These are phyloP conservation scores for Madurella fahalii DNA, from an alignment of 2,329 filamentous ascomycete species.

Conservation along the genomic window DNA sequence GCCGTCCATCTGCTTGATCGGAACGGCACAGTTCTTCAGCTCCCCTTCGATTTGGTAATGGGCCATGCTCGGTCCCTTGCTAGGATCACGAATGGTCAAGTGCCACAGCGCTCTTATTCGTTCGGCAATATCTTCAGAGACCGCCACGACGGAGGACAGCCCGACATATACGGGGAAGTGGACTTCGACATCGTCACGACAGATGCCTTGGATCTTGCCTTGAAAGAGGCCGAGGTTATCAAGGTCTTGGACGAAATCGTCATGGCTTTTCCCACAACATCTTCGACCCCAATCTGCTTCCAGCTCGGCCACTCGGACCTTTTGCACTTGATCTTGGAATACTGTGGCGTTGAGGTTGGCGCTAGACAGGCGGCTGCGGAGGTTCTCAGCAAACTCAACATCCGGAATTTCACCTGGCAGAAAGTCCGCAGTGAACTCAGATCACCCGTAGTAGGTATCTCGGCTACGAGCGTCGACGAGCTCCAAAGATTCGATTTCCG, in stretches of 20 bases:
- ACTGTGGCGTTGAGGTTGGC: constrained; percentile 70
- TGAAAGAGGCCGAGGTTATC: constrained; percentile 90
- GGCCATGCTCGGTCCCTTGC: constrained; percentile 83
- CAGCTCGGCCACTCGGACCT: constrained; percentile 86
- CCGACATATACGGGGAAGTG: constrained; percentile 78
- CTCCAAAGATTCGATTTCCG: constrained; percentile 88
- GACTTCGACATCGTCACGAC: constrained; percentile 95
- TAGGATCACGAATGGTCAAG: constrained; percentile 56
- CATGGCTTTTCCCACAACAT: constrained; percentile 70
- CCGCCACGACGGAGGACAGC: constrained; percentile 72
- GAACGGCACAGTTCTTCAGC: constrained; percentile 80
- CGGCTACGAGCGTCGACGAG: constrained; percentile 86
- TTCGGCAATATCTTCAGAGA: constrained; percentile 89
- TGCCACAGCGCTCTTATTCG: constrained; percentile 72
- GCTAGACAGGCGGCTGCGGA: constrained; percentile 74
- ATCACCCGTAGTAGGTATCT: constrained; percentile 74
- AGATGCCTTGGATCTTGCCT: constrained; percentile 72
- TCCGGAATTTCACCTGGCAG: constrained; percentile 74
- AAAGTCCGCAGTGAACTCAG: constrained; percentile 79
- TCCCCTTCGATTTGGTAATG: constrained; percentile 91
- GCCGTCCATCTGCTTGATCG: constrained; percentile 77
- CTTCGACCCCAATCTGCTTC: constrained; percentile 74
- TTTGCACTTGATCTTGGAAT: constrained; percentile 82
- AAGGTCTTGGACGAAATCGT: constrained; percentile 94
- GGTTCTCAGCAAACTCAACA: constrained; percentile 80